These are phyloP conservation scores for Echinosophora koreensis DNA, from an alignment of 306 rosid genomes.

Conservation along the genomic window DNA sequence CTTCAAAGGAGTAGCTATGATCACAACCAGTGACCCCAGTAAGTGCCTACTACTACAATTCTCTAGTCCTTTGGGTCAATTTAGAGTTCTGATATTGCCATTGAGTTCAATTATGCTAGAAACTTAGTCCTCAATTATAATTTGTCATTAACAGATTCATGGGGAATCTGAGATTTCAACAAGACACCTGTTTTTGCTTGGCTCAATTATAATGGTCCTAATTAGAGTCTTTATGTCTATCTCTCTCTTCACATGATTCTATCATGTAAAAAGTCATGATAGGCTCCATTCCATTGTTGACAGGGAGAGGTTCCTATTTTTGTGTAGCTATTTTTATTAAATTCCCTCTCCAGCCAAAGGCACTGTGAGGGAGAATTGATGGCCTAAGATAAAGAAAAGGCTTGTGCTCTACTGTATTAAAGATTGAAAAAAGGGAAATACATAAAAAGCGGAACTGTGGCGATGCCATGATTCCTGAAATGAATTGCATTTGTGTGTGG, in stretches of 20 bases:
- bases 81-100: background rate
- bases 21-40: slow-evolving; percentile 92
- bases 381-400: background rate
- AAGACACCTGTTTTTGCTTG: slow-evolving; percentile 27
- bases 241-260: background rate
- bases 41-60: slow-evolving; percentile 43
- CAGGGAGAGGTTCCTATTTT: background rate
- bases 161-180: slow-evolving; percentile 1
- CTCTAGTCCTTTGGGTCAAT: background rate
- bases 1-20: slow-evolving; percentile 82
- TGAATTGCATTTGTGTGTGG: slow-evolving; percentile 41
- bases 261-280: background rate
- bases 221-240: background rate
- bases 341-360: too few species aligned
- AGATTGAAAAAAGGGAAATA: slow-evolving; percentile 1
- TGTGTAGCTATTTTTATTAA: background rate
- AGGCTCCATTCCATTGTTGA: background rate
- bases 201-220: background rate
- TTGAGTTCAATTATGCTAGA: background rate
- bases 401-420: background rate
- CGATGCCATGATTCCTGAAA: slow-evolving; percentile 26
- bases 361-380: background rate
- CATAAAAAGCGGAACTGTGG: slow-evolving; percentile 6
- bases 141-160: slow-evolving; percentile 21
- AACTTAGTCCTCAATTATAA: background rate